Conservation (phyloP, 345 rosid genomes). For the Citrus inodora region DNA sequence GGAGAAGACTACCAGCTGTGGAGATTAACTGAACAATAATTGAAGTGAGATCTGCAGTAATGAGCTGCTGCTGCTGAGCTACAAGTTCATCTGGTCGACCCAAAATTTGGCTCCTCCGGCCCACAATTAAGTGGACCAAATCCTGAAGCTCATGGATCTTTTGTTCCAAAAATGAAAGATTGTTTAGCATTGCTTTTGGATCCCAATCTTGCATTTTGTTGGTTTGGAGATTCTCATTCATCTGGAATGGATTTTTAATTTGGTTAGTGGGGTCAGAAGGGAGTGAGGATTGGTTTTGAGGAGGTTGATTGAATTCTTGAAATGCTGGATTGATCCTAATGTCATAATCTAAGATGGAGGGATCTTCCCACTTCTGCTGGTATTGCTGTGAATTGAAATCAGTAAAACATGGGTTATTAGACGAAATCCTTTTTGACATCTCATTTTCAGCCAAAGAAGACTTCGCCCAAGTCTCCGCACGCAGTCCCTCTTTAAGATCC, state of each 20-base stretch:
- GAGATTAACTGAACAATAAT: constrained; percentile 91
- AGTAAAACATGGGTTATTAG: constrained; percentile 30
- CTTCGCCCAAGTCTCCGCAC: constrained; percentile 50
- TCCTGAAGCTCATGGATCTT: constrained; percentile 91
- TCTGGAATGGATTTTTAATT: constrained; percentile 33
- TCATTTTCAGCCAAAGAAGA: constrained; percentile 35
- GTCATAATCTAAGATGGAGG: constrained; percentile 46
- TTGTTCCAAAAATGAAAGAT: constrained; percentile 77
- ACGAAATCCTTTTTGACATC: constrained; percentile 27
- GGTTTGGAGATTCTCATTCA: constrained; percentile 34
- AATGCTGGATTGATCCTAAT: constrained; percentile 40
- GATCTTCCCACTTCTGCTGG: constrained; percentile 64
- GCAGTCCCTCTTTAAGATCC: constrained; percentile 54
- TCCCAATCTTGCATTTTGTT: constrained; percentile 74
- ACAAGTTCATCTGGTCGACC: constrained; percentile 54
- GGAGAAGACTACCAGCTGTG: constrained; percentile 92
- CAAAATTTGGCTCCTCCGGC: constrained; percentile 43
- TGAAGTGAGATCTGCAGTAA: constrained; percentile 87
- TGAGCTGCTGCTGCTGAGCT: constrained; percentile 75
- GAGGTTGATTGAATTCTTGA: constrained; percentile 36
- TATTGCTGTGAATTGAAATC: constrained; percentile 32
- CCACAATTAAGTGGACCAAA: constrained; percentile 66
- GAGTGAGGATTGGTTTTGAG: constrained; percentile 26
- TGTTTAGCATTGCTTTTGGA: constrained; percentile 70
- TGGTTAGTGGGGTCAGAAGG: constrained; percentile 27